Base-by-base conservation (phyloP, 495 filamentous ascomycete species). In the Daldinia caldariorum region DNA sequence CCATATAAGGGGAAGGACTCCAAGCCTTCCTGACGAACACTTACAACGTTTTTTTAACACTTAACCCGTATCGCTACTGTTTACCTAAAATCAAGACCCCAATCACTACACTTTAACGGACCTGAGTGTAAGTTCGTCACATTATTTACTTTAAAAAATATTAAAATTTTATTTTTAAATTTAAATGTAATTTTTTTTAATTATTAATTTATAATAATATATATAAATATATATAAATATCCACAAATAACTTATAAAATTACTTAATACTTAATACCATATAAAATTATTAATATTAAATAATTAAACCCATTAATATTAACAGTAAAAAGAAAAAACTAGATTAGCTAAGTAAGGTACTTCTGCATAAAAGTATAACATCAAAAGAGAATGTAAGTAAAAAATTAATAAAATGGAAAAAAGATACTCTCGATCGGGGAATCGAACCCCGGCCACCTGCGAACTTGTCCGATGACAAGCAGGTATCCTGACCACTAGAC, bases 391-490 rank as follows among this genome's bases (percentile, higher is more conserved):
- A 22, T 26, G 3, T 26, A 26, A 3, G 26, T 26, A 1, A 26
- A 26, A 53, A 1, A 32, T 29, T 53, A 10, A 35, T 39, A 66
- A 69, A 57, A 7, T 35, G 2, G 1, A 26, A 26, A 26, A 26
- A 66, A 62, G 14, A 58, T 38, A 43, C 77, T 79, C 78, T 77
- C 75, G 71, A 77, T 77, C 73, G 77, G 77, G 78, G 78, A 79
- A 79, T 79, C 74, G 78, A 79, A 79, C 77, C 77, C 78, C 78
- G 76, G 75, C 74, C 76, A 77, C 76, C 72, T 74, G 78, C 77
- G 77, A 45, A 61, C 58, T 66, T 71, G 67, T 61, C 13, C 20
- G 2, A 62, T 78, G 74, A 77, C 74, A 79, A 74, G 77, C 74
- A 74, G 71, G 77, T 78, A 78, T 79, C 75, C 77, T 75, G 31